Base-by-base conservation (phyloP, 2,329 filamentous ascomycete genomes). In the Penicillium sp. region DNA sequence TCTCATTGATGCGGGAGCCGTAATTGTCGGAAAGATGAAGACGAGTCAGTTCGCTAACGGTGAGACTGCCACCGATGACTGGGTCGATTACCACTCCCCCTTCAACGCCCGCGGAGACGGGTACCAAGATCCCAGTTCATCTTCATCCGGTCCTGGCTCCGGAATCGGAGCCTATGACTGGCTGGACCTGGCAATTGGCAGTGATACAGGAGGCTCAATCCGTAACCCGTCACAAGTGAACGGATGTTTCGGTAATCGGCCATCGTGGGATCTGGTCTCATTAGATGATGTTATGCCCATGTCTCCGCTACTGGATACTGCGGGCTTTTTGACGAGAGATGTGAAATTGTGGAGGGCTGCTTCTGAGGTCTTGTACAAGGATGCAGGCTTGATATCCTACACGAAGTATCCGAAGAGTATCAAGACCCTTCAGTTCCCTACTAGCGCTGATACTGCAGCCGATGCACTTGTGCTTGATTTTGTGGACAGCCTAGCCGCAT, bases 1-100 rank as follows among this genome's bases (percentile, higher is more conserved):
- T 3, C 68, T 90, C 1, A 77, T 88, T 2, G 79, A 84, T 50
- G 79, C 84, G 5, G 87, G 87, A 1, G 86, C 84, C 0, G 72
- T 73, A n/a, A 57, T 78, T 3, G 67, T 78, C 1, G 75, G 75
- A 0, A 74, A 76, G 48, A 68, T 69, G 52, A 70, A 71, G 19
- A 68, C 68, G 0, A 65, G 65, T 4, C 69, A 75, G 44, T 76
- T 76, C 56, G 72, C 71, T 1, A 71, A 71, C 24, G 67, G 68
- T 13, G 69, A 72, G 42, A 68, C 62, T 2, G 66, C 62, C 5
- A 49, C 47, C 1, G 37, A 16, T 42, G 67, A 71, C 52, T 71
- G 72, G 71, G 67, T 73, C 1, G 74, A 77, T 47, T 72, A 69
- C 42, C 67, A 71, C 52, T 70, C 65, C 24, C 74, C 75, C 1